Evolutionary conservation across 1,139 yeast genomes (phyloP), one percentile per base, ranked within the genome.

Genomic region (Schwanniomyces etchellsii): DNA sequence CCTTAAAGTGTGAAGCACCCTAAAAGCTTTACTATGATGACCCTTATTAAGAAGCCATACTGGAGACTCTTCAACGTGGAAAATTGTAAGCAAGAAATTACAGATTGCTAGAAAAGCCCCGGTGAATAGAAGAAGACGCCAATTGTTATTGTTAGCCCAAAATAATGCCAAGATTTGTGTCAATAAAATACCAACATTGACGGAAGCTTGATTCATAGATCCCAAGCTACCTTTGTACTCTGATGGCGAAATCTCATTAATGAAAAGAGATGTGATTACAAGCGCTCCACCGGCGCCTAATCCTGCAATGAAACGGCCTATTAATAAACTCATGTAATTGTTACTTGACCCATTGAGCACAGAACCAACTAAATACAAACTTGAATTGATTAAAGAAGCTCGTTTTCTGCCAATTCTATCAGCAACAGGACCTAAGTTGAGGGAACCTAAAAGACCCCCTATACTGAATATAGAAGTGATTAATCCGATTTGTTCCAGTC

Each of bases 271-370:
- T 0, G 89, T 81, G 10, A 83, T 76, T 4, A 91, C 97, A 38
- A 91, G 71, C 2, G 91, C 81, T 6, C 81, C 66, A 4, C 98
- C 98, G 5, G 96, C 94, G 2, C 84, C 95, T 4, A 86, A 35
- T 0, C 98, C 98, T 22, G 83, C 74, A 4, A 84, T 46, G 34
- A 86, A 69, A 35, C 98, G 64, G 0, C 96, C 97, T 10, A 71
- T n/a, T 11, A 76, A 49, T 40, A 89, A 54, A 5, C 52, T 47
- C 6, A 38, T 14, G 36, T 70, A 73, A 9, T 62, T 48, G 28
- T 66, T 60, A 11, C 84, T 64, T 11, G 63, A 44, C 5, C 79
- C 77, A 52, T 81, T 77, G 14, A 82, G 38, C 3, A 72, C 44
- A 0, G 95, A 78, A 0, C 97, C 96, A n/a, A 80, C 20, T 5